Conservation (phyloP, 2,329 filamentous ascomycete genomes). For the Zelopaecilomyces penicillatus region DNA sequence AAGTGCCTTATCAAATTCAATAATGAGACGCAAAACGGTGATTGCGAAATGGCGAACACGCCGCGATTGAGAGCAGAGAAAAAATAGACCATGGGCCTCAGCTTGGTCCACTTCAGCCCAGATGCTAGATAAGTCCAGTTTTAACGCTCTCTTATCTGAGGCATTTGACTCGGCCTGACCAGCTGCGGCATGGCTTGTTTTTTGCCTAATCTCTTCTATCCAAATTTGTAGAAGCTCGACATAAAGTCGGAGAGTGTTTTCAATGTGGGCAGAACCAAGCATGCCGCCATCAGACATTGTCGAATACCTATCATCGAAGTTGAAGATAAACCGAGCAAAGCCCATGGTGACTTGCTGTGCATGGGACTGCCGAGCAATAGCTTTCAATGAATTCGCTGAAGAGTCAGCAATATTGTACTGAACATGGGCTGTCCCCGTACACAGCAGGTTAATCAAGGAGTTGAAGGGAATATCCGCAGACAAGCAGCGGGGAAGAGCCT, state of each 20-base stretch:
- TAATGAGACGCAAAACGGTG: constrained; percentile 83
- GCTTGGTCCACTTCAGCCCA: constrained; percentile 94
- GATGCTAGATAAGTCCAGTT: constrained; percentile 77
- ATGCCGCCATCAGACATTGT: constrained; percentile 98
- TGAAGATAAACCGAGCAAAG: constrained; percentile 96
- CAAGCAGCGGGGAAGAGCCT: constrained; percentile 88
- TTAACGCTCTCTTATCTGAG: constrained; percentile 62
- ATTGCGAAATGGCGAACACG: constrained; percentile 85
- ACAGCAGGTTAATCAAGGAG: constrained; percentile 85
- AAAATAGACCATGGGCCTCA: constrained; percentile 93
- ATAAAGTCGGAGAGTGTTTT: constrained; percentile 85
- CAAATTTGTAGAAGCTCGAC: constrained; percentile 91
- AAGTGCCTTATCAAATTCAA: constrained; percentile 84
- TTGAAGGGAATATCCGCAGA: constrained; percentile 89
- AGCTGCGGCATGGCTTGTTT: constrained; percentile 63
- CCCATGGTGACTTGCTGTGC: constrained; percentile 94
- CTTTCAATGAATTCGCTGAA: constrained; percentile 86
- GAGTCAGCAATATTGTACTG: constrained; percentile 87
- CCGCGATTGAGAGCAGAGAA: constrained; percentile 89
- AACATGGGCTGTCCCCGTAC: constrained; percentile 93
- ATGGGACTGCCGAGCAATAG: constrained; percentile 86
- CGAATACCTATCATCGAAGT: constrained; percentile 93
- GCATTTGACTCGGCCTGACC: constrained; percentile 55
- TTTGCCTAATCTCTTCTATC: constrained; percentile 92
- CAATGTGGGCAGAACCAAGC: constrained; percentile 88